Evolutionary conservation across 192 early-diverging fungal species (phyloP).

Genomic region (Backusella psychrophila): DNA sequence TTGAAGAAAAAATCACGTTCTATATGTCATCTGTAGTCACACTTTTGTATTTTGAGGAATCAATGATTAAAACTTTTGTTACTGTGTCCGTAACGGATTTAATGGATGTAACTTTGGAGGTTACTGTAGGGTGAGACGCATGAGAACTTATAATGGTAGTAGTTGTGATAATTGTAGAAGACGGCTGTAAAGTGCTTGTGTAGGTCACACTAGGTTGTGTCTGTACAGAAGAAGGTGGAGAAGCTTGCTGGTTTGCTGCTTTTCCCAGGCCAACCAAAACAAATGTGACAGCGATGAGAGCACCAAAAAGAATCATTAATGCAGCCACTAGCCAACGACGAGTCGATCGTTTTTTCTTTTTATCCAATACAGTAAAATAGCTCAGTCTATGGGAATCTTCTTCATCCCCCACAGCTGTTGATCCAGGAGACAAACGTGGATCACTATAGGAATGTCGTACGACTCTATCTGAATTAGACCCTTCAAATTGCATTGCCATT

Average conservation of each 20-base stretch:
- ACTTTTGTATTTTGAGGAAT: not conserved
- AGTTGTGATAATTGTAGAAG: not conserved
- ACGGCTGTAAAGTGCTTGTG: not conserved
- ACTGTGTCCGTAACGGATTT: not conserved
- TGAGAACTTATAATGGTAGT: not conserved
- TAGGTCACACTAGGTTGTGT: not conserved
- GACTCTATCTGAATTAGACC: not conserved
- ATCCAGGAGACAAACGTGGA: conserved; percentile 9
- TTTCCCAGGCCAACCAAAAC: conserved; percentile 7
- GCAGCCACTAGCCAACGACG: not conserved
- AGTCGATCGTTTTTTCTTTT: conserved; percentile 3
- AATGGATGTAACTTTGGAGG: not conserved
- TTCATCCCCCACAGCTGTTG: conserved; percentile 1
- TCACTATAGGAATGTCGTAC: conserved; percentile 11
- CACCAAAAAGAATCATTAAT: conserved; percentile 1
- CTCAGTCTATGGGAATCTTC: not conserved
- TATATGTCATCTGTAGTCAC: not conserved
- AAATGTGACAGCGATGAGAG: conserved; percentile 5
- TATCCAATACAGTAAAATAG: not conserved
- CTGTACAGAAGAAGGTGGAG: not conserved
- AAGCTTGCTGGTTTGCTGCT: not conserved
- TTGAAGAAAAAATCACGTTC: not conserved
- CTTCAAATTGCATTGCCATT: not conserved
- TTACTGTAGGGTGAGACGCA: not conserved
- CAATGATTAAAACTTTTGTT: not conserved